Percentiles rank a stretch among this genome's conserved stretches.
Evolutionary conservation across 148 eudicot species (phyloP).

Genomic region (Nepenthes gracilis): DNA sequence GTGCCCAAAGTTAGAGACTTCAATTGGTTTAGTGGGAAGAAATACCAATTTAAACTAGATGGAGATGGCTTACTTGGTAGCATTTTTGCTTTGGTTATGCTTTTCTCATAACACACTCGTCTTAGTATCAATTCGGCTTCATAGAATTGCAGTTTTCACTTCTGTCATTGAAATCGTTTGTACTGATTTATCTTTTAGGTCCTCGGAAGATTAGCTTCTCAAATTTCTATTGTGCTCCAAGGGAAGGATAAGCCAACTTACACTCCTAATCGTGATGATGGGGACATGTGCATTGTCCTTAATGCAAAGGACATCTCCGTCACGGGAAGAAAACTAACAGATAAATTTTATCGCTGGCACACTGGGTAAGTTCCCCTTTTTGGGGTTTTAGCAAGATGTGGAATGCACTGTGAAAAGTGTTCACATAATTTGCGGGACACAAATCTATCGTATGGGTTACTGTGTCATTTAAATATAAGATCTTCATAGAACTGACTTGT

Average conservation of each 20-base stretch:
- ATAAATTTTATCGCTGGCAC: conserved; percentile 84
- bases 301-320: conserved; percentile 86
- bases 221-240: conserved; percentile 78
- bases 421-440: too few relatives aligned
- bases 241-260: conserved; percentile 96
- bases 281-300: conserved; percentile 89
- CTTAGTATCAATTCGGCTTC: too few relatives aligned
- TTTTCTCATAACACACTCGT: not conserved
- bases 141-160: too few relatives aligned
- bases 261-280: conserved; percentile 83
- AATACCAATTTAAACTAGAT: too few relatives aligned
- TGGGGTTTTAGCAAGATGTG: not conserved
- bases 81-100: not conserved
- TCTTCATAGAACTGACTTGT: too few relatives aligned
- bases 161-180: not conserved
- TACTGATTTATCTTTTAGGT: conserved; percentile 24
- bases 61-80: too few relatives aligned
- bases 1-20: too few relatives aligned
- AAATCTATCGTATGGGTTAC: too few relatives aligned
- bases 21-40: too few relatives aligned
- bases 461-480: too few relatives aligned
- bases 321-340: conserved; percentile 86
- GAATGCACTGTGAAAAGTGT: not conserved
- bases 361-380: conserved; percentile 50
- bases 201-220: conserved; percentile 88